Evolutionary conservation across 306 rosid species (phyloP).

Genomic region (Castanea crenata): DNA sequence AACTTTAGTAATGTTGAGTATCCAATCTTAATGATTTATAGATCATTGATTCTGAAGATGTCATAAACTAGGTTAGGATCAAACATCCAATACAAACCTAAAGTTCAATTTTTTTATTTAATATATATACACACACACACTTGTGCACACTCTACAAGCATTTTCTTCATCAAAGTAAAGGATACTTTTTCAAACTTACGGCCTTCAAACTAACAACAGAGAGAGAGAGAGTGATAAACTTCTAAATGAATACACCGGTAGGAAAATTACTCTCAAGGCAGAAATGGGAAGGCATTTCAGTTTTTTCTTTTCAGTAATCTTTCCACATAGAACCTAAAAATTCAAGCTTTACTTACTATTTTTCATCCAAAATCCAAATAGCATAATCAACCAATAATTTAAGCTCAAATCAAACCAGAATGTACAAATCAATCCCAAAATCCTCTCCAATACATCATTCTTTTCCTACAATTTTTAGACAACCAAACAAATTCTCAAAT

Average conservation of each 20-base stretch:
- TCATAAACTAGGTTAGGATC: neutral
- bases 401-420: no score
- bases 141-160: neutral
- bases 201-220: neutral
- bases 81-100: neutral
- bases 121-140: neutral
- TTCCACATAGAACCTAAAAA: no score
- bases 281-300: neutral
- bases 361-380: no score
- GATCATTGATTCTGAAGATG: neutral
- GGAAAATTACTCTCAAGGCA: neutral
- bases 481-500: no score
- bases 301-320: neutral
- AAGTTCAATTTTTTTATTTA: neutral
- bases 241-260: neutral
- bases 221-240: no score
- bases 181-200: neutral
- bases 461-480: no score
- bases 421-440: no score
- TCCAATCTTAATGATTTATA: neutral
- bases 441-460: no score
- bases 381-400: no score
- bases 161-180: neutral
- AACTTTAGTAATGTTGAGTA: neutral
- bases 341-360: no score